phyloP scores from a whole-genome alignment of 108 stramenopile species.

The Seminavis robusta region DNA sequence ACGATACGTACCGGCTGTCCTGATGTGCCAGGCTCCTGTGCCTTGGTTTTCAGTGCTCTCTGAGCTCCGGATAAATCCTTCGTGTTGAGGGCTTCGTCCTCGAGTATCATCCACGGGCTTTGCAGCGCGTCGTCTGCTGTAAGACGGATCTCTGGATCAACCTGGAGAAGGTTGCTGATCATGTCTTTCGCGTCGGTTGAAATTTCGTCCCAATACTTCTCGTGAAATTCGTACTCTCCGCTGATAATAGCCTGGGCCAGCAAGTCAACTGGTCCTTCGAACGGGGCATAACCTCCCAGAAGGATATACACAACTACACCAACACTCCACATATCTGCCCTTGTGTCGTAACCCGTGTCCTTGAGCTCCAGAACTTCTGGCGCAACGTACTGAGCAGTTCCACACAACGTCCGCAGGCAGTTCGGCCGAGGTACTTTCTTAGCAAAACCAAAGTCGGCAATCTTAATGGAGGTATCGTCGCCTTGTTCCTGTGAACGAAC shows the following conservation, averaged over 20 bases:
- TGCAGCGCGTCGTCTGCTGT: slow-evolving; percentile 40
- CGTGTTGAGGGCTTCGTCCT: slow-evolving; percentile 37
- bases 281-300: slow-evolving; percentile 91
- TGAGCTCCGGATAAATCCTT: slow-evolving; percentile 44
- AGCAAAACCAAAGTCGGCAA: slow-evolving; percentile 98
- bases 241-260: slow-evolving; percentile 50
- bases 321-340: slow-evolving; percentile 90
- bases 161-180: slow-evolving; percentile 62
- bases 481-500: slow-evolving; percentile 37
- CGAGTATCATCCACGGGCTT: slow-evolving; percentile 51
- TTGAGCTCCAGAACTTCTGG: slow-evolving; percentile 65
- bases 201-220: slow-evolving; percentile 73
- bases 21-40: no score
- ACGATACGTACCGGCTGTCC: no score
- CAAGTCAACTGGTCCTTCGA: slow-evolving; percentile 64
- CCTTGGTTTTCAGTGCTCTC: slow-evolving; percentile 17
- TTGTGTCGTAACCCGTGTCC: slow-evolving; percentile 49
- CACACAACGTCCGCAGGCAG: slow-evolving; percentile 65
- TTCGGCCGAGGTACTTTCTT: slow-evolving; percentile 68
- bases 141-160: slow-evolving; percentile 40
- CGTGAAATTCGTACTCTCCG: slow-evolving; percentile 60
- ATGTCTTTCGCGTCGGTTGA: slow-evolving; percentile 79
- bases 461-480: slow-evolving; percentile 83
- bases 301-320: slow-evolving; percentile 95
- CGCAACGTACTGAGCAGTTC: slow-evolving; percentile 65